These are phyloP conservation scores for Cladosporium cucumerinum DNA, from an alignment of 2,329 filamentous ascomycete species.

Conservation along the genomic window DNA sequence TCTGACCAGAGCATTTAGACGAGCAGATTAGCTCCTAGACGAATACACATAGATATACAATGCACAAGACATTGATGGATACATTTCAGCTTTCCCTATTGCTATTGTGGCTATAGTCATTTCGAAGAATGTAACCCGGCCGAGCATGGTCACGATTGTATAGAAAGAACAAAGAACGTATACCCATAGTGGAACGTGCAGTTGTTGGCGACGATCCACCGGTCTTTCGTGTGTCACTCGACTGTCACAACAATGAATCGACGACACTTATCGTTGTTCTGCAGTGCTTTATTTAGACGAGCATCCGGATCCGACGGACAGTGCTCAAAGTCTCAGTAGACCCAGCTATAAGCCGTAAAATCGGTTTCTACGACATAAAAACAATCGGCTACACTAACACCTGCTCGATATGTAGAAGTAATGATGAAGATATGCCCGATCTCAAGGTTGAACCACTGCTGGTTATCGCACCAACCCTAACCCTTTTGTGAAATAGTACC, in stretches of 20 bases:
- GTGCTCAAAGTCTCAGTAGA: neutral
- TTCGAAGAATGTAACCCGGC: too few relatives aligned
- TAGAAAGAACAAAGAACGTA: too few relatives aligned
- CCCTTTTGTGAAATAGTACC: neutral
- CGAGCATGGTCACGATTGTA: too few relatives aligned
- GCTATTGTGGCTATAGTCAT: too few relatives aligned
- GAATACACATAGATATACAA: neutral
- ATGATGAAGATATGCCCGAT: neutral
- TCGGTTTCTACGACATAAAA: fast-evolving
- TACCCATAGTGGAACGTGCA: too few relatives aligned
- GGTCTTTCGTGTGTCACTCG: too few relatives aligned
- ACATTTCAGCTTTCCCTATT: neutral
- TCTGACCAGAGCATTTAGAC: neutral
- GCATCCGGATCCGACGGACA: neutral
- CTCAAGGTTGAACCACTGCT: neutral
- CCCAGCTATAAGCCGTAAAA: neutral
- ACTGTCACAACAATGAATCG: too few relatives aligned
- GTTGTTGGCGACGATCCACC: too few relatives aligned
- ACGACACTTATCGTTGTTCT: too few relatives aligned
- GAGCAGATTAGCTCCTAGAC: neutral
- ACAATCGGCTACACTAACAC: neutral
- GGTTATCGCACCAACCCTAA: neutral
- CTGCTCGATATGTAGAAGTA: neutral
- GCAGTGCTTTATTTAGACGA: neutral
- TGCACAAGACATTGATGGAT: neutral